These are phyloP conservation scores for Cenchrus americanus DNA, from an alignment of 176 grass and related monocot species.

Conservation along the genomic window DNA sequence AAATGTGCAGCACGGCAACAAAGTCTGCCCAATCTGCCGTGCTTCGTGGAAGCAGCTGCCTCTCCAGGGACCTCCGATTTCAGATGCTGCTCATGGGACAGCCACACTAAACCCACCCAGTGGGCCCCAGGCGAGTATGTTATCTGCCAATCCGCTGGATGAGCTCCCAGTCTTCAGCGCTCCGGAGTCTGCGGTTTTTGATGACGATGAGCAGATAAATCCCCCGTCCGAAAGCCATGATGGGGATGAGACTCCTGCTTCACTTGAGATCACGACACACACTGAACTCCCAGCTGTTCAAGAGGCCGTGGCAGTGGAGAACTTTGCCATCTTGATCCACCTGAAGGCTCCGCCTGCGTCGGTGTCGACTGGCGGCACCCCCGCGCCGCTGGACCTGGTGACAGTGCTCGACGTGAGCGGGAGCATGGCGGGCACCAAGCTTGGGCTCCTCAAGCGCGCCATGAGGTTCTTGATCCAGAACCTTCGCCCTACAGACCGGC, in stretches of 20 bases:
- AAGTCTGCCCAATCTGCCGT: slow-evolving; percentile 68
- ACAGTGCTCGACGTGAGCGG: slow-evolving; percentile 82
- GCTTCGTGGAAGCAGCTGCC: slow-evolving; percentile 71
- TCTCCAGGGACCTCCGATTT: slow-evolving; percentile 12
- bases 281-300: slow-evolving; percentile 49
- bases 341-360: slow-evolving; percentile 55
- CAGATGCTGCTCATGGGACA: slow-evolving; percentile 42
- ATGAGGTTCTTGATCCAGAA: slow-evolving; percentile 75
- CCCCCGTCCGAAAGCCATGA: slow-evolving; percentile 30
- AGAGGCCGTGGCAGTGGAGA: slow-evolving; percentile 32
- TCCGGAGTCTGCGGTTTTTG: slow-evolving; percentile 44
- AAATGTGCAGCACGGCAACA: slow-evolving; percentile 64
- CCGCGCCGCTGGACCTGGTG: slow-evolving; percentile 66
- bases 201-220: slow-evolving; percentile 61
- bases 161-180: slow-evolving; percentile 31
- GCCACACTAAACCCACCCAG: slow-evolving; percentile 42
- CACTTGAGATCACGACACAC: slow-evolving; percentile 49
- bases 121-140: slow-evolving; percentile 31
- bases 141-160: slow-evolving; percentile 21
- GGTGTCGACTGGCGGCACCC: not conserved
- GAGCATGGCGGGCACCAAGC: slow-evolving; percentile 79
- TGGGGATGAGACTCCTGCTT: not conserved
- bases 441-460: slow-evolving; percentile 71
- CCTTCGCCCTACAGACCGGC: slow-evolving; percentile 62
- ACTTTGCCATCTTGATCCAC: slow-evolving; percentile 71